Percentiles rank a stretch among this genome's conserved stretches.
Conservation (phyloP, 2,329 filamentous ascomycete genomes). For the Ophiocordyceps camponoti-rufipedis region DNA sequence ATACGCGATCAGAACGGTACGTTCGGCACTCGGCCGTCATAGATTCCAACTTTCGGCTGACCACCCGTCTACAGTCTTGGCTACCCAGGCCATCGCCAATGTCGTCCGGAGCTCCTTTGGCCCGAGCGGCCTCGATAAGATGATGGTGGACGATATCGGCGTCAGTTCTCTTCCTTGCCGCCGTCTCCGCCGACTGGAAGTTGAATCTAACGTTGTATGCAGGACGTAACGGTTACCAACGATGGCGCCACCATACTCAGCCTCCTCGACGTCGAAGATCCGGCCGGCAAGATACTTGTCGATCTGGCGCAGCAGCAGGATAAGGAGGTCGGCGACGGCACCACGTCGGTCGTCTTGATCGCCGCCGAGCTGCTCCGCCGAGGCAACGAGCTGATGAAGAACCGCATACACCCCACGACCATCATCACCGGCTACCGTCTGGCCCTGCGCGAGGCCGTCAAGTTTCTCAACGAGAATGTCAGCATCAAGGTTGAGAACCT, state of each 20-base stretch:
- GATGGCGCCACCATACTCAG: slow-evolving; percentile 94
- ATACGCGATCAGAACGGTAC: slow-evolving; percentile 92
- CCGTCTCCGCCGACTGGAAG: background rate
- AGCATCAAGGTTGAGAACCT: slow-evolving; percentile 88
- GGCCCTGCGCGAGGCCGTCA: slow-evolving; percentile 85
- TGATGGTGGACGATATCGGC: slow-evolving; percentile 99
- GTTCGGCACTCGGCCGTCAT: slow-evolving; percentile 1
- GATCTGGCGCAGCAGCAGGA: slow-evolving; percentile 97
- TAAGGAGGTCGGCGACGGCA: slow-evolving; percentile 96
- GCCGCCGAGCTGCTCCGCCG: slow-evolving; percentile 84
- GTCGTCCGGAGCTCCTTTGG: slow-evolving; percentile 98
- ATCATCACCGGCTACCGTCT: slow-evolving; percentile 98
- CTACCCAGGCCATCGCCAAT: slow-evolving; percentile 94
- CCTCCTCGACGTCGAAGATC: slow-evolving; percentile 92
- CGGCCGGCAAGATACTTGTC: slow-evolving; percentile 94
- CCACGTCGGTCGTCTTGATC: slow-evolving; percentile 93
- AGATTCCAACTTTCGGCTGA: slow-evolving; percentile 1
- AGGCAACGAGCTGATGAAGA: slow-evolving; percentile 97
- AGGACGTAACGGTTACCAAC: slow-evolving; percentile 98
- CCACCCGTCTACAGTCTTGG: slow-evolving; percentile 43
- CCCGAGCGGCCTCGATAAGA: slow-evolving; percentile 93
- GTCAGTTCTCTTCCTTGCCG: slow-evolving; percentile 27
- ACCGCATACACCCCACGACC: slow-evolving; percentile 97
- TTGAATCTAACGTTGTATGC: slow-evolving; percentile 1
- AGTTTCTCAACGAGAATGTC: slow-evolving; percentile 98